Conservation (phyloP, 163 green algal genomes). For the Scenedesmus sp. region DNA sequence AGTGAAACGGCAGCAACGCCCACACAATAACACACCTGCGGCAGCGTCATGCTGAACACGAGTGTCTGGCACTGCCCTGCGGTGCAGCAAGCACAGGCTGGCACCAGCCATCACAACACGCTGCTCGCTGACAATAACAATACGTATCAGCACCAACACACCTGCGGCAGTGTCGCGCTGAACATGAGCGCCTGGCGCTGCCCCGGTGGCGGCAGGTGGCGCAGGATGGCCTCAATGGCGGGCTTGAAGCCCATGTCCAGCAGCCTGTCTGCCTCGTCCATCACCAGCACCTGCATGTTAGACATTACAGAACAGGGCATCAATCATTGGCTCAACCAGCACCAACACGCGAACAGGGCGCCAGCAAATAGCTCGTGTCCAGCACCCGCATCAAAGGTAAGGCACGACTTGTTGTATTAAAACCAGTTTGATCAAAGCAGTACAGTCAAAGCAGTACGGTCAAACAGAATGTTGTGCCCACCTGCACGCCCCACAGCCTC, state of each 20-base stretch:
- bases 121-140: background rate
- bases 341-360: constrained; percentile 60
- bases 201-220: constrained; percentile 18
- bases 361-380: constrained; percentile 5
- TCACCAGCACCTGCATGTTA: constrained; percentile 85
- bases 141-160: background rate
- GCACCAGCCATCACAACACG: background rate
- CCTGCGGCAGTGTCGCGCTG: constrained; percentile 48
- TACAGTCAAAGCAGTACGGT: too few relatives aligned
- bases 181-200: constrained; percentile 56
- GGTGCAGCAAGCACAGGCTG: background rate
- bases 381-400: constrained; percentile 83
- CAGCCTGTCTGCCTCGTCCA: constrained; percentile 95
- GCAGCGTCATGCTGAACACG: constrained; percentile 53
- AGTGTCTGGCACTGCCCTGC: constrained; percentile 35
- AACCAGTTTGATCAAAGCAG: background rate
- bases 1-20: too few relatives aligned
- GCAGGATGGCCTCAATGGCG: constrained; percentile 44
- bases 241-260: constrained; percentile 94
- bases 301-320: too few relatives aligned
- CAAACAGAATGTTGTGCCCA: background rate
- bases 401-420: constrained; percentile 22
- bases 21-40: background rate
- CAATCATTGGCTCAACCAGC: constrained; percentile 57
- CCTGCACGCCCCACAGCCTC: constrained; percentile 51